These are phyloP conservation scores for Xylariaceae sp. DNA, from an alignment of 2,329 filamentous ascomycete genomes.

Conservation along the genomic window DNA sequence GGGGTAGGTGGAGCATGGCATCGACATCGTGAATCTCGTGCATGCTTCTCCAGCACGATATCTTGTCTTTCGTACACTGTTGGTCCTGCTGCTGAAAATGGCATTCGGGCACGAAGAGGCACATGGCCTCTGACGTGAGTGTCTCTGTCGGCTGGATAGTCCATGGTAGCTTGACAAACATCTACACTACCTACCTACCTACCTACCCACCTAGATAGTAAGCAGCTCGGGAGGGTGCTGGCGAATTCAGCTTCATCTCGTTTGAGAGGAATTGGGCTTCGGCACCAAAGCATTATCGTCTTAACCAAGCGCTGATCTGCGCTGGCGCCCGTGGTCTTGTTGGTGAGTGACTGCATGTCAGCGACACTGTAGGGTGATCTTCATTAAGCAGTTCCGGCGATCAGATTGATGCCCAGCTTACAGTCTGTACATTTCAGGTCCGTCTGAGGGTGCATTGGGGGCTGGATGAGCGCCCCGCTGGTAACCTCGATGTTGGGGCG, in stretches of 20 bases:
- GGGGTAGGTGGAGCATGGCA: too few relatives aligned
- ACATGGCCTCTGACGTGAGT: constrained; percentile 42
- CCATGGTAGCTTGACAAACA: constrained; percentile 30
- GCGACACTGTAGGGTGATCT: too few relatives aligned
- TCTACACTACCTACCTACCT: too few relatives aligned
- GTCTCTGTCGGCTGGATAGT: constrained; percentile 36
- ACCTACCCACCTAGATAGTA: constrained; percentile 26
- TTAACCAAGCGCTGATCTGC: constrained; percentile 33
- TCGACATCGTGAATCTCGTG: too few relatives aligned
- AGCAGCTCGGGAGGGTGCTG: constrained; percentile 33
- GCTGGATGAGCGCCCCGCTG: constrained; percentile 3
- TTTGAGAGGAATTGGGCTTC: constrained; percentile 28
- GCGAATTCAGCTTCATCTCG: constrained; percentile 33
- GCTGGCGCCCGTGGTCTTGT: constrained; percentile 27
- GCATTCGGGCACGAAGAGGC: constrained; percentile 42
- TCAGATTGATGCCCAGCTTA: constrained; percentile 23
- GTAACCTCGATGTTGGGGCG: background rate
- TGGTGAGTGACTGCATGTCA: constrained; percentile 32
- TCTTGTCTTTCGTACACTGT: constrained; percentile 34
- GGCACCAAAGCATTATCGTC: constrained; percentile 32
- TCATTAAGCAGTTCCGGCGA: constrained; percentile 16
- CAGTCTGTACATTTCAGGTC: background rate
- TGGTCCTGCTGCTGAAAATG: constrained; percentile 34
- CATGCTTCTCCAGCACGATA: constrained; percentile 34
- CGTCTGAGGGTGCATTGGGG: background rate